phyloP scores from a whole-genome alignment of 2,329 filamentous ascomycete species.

The Talaromyces atroroseus region DNA sequence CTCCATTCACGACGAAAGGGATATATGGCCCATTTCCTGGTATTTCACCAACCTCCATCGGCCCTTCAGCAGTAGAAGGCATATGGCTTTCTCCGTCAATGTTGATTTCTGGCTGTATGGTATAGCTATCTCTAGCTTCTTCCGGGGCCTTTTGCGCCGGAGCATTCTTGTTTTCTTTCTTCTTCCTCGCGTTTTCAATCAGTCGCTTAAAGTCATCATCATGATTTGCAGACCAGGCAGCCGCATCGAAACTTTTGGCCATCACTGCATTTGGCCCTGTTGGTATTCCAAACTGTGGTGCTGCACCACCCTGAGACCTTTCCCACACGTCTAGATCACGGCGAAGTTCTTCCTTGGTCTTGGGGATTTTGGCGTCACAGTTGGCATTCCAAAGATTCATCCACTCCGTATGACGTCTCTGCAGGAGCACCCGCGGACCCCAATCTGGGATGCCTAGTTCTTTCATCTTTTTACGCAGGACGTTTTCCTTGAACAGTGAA shows the following conservation, averaged over 20 bases:
- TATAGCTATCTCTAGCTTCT: neutral
- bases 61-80: neutral
- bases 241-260: conserved; percentile 82
- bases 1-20: neutral
- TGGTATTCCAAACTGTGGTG: conserved; percentile 28
- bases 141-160: neutral
- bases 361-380: conserved; percentile 74
- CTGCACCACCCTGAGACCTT: conserved; percentile 65
- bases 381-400: conserved; percentile 95
- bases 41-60: neutral
- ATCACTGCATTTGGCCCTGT: conserved; percentile 51
- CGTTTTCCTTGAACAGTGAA: conserved; percentile 72
- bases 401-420: conserved; percentile 85
- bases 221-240: conserved; percentile 68
- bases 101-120: neutral
- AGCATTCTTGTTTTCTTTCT: conserved; percentile 29
- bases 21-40: neutral
- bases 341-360: conserved; percentile 64
- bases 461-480: conserved; percentile 71
- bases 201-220: conserved; percentile 70
- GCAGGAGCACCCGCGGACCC: conserved; percentile 65
- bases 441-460: conserved; percentile 71
- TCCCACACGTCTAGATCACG: conserved; percentile 84
- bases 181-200: conserved; percentile 66
- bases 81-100: neutral